phyloP scores from a whole-genome alignment of 2,329 filamentous ascomycete species.

The Aspergillus sp. region DNA sequence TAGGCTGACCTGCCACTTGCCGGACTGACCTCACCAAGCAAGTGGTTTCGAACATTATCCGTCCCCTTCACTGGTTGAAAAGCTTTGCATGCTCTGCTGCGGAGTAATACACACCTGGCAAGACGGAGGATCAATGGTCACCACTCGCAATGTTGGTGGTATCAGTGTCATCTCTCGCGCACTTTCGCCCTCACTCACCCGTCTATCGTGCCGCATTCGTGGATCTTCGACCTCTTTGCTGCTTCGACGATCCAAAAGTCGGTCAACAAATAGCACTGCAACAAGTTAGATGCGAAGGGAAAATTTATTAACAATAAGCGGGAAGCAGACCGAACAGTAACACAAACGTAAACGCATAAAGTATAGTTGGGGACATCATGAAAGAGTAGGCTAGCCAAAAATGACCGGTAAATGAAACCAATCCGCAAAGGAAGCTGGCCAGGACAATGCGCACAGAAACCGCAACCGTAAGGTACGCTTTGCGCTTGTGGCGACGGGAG shows the following conservation, averaged over 20 bases:
- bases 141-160: constrained; percentile 5
- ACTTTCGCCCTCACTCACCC: neutral
- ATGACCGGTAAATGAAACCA: constrained; percentile 23
- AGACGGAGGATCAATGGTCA: neutral
- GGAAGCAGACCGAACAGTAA: constrained; percentile 22
- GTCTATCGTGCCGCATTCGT: constrained; percentile 17
- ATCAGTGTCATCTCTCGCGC: constrained; percentile 13
- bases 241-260: constrained; percentile 24
- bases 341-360: constrained; percentile 27
- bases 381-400: constrained; percentile 30
- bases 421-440: constrained; percentile 19
- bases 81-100: too few relatives aligned
- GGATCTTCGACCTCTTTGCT: constrained; percentile 15
- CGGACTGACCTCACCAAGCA: neutral
- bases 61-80: neutral
- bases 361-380: constrained; percentile 34
- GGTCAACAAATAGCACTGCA: constrained; percentile 26
- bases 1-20: neutral
- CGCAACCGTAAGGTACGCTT: constrained; percentile 17
- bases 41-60: neutral
- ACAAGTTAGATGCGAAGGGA: constrained; percentile 9
- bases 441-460: constrained; percentile 21
- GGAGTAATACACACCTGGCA: neutral
- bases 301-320: neutral
- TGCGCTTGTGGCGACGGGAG: constrained; percentile 18